Percentiles rank a stretch among this genome's conserved stretches.
phyloP scores from a whole-genome alignment of 192 early-diverging fungal species.

The Coemansia sp. region DNA sequence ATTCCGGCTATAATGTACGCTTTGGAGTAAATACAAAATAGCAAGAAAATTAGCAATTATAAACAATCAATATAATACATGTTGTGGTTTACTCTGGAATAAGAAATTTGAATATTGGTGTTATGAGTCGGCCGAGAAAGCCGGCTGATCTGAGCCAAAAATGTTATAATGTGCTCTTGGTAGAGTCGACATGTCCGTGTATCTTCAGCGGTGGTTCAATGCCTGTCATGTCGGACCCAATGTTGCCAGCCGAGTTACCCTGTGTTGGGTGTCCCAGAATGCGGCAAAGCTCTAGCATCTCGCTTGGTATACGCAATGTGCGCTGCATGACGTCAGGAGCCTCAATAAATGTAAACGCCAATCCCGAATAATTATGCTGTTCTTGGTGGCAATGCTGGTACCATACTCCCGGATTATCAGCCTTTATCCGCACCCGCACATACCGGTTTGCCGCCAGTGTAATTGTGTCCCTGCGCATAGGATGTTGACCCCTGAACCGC shows the following conservation, averaged over 20 bases:
- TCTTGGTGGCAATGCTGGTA: slow-evolving; percentile 58
- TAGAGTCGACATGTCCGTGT: neutral
- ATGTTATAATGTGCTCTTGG: too few species aligned
- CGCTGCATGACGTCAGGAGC: slow-evolving; percentile 62
- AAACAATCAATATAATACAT: too few species aligned
- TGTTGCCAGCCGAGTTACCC: slow-evolving; percentile 72
- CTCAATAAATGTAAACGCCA: slow-evolving; percentile 73
- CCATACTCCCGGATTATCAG: slow-evolving; percentile 83
- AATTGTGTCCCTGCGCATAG: slow-evolving; percentile 68
- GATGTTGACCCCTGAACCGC: neutral
- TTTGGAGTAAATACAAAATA: too few species aligned
- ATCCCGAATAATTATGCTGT: neutral
- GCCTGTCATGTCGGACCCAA: neutral
- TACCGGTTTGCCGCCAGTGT: slow-evolving; percentile 58
- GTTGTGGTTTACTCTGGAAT: too few species aligned
- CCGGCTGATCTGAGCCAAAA: too few species aligned
- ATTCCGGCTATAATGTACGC: too few species aligned
- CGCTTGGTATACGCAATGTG: too few species aligned
- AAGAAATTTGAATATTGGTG: too few species aligned
- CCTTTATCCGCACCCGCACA: slow-evolving; percentile 70
- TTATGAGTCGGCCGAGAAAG: too few species aligned
- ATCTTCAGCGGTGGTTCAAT: neutral
- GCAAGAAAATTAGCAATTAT: too few species aligned
- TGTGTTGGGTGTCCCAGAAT: slow-evolving; percentile 53
- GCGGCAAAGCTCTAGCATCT: too few species aligned